Percentiles rank a stretch among this genome's conserved stretches.
Evolutionary conservation across 352 stramenopile species (phyloP).

Genomic region (Peronospora farinosa): DNA sequence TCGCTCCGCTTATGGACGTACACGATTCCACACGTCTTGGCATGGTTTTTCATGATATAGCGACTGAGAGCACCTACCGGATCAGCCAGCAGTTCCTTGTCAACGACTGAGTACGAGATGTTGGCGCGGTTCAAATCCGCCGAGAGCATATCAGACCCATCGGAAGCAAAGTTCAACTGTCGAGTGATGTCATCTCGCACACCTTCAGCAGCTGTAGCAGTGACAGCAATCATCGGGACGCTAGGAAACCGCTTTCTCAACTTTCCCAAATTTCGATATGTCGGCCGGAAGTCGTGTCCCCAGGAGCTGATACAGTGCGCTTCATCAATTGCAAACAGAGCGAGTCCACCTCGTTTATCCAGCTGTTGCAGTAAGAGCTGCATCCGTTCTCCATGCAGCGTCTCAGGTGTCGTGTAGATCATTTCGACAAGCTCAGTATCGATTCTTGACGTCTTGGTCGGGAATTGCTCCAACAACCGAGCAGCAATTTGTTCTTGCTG

Average conservation of each 20-base stretch:
- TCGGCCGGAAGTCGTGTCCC: conserved; percentile 86
- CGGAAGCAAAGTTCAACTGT: conserved; percentile 32
- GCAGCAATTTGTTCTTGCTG: conserved; percentile 28
- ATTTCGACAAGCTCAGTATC: conserved; percentile 37
- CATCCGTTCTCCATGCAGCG: conserved; percentile 54
- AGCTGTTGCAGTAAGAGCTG: conserved; percentile 33
- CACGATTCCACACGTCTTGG: conserved; percentile 31
- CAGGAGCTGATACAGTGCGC: conserved; percentile 90
- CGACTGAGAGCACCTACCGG: conserved; percentile 32
- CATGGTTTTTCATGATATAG: conserved; percentile 41
- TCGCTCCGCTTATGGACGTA: conserved; percentile 57
- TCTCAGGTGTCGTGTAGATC: conserved; percentile 87
- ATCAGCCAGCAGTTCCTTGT: conserved; percentile 46
- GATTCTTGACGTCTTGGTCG: not conserved
- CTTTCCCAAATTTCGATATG: conserved; percentile 43
- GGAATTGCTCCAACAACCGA: conserved; percentile 23
- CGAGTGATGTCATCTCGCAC: conserved; percentile 58
- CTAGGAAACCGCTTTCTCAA: conserved; percentile 30
- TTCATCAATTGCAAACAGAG: conserved; percentile 83
- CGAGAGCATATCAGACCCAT: conserved; percentile 34
- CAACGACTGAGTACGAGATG: conserved; percentile 46
- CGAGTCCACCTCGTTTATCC: conserved; percentile 21
- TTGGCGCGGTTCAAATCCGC: conserved; percentile 59
- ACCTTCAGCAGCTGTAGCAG: conserved; percentile 74
- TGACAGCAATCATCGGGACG: conserved; percentile 81